These are phyloP conservation scores for Termitomyces sp. DNA, from an alignment of 768 basidiomycete genomes.

Conservation along the genomic window DNA sequence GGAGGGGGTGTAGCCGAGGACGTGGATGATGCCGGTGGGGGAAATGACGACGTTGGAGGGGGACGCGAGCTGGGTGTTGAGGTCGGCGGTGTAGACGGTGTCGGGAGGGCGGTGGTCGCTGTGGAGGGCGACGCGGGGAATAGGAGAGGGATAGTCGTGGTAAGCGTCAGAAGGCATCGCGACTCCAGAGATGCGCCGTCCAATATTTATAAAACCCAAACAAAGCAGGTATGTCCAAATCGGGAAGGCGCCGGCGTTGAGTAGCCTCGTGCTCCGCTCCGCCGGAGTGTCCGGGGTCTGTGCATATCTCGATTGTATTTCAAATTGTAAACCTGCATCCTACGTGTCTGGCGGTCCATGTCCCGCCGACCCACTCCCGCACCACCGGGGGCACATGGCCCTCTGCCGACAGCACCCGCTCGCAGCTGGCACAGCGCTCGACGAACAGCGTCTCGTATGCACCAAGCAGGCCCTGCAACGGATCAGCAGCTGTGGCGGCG, in stretches of 20 bases:
- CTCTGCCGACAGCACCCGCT: constrained; percentile 64
- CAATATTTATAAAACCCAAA: constrained; percentile 15
- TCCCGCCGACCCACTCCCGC: constrained; percentile 45
- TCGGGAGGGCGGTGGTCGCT: not conserved
- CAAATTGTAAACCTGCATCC: constrained; percentile 20
- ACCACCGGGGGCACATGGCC: constrained; percentile 73
- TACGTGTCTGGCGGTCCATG: constrained; percentile 53
- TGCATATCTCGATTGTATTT: not conserved
- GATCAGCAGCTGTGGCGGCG: not conserved
- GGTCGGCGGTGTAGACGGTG: not conserved
- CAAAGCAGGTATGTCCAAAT: constrained; percentile 11
- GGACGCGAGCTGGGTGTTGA: not conserved
- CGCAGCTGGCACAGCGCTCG: constrained; percentile 55
- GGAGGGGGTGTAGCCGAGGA: constrained; percentile 60
- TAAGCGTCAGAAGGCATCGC: constrained; percentile 4
- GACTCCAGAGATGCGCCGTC: not conserved
- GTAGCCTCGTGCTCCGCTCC: constrained; percentile 15
- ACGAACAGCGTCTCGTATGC: constrained; percentile 63
- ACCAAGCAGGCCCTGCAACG: constrained; percentile 42
- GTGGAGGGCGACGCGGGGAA: not conserved
- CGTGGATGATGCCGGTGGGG: constrained; percentile 51
- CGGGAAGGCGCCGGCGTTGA: constrained; percentile 7
- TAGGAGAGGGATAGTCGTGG: constrained; percentile 11
- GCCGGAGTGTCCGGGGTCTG: constrained; percentile 8
- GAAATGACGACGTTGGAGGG: constrained; percentile 36